These are phyloP conservation scores for Dactylonectria estremocensis DNA, from an alignment of 2,329 filamentous ascomycete genomes.

Conservation along the genomic window DNA sequence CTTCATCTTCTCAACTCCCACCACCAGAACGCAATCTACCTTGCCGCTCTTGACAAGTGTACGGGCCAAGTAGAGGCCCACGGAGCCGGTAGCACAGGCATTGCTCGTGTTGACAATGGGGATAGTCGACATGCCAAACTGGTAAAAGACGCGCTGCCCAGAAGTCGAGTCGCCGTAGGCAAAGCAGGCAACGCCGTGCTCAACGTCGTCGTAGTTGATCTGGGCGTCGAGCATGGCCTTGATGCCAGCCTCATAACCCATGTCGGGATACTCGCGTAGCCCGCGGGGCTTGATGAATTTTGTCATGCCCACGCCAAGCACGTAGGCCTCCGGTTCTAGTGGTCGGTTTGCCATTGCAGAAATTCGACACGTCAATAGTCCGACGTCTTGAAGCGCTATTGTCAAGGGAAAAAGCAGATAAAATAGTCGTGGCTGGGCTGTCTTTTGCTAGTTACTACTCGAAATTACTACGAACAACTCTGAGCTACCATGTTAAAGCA, in stretches of 20 bases:
- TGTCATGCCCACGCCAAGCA: slow-evolving; percentile 98
- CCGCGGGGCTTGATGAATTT: slow-evolving; percentile 98
- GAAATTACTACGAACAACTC: too few relatives aligned
- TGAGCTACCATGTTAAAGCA: too few relatives aligned
- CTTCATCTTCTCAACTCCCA: slow-evolving; percentile 99
- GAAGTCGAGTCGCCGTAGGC: slow-evolving; percentile 96
- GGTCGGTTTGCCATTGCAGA: slow-evolving; percentile 1
- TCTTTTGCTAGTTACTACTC: too few relatives aligned
- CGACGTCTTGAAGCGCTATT: too few relatives aligned
- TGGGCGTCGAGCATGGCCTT: slow-evolving; percentile 91
- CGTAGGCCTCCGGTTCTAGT: slow-evolving; percentile 71
- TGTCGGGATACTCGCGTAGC: slow-evolving; percentile 93
- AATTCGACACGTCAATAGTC: background rate
- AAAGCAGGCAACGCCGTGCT: slow-evolving; percentile 95
- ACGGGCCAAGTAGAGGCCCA: slow-evolving; percentile 86
- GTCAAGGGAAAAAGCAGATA: too few relatives aligned
- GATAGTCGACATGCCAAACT: slow-evolving; percentile 97
- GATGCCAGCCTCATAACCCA: slow-evolving; percentile 92
- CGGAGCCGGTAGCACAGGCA: slow-evolving; percentile 95
- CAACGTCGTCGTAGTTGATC: slow-evolving; percentile 96
- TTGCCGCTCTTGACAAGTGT: slow-evolving; percentile 84
- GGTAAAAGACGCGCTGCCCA: slow-evolving; percentile 97
- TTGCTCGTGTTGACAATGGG: slow-evolving; percentile 99
- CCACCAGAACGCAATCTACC: slow-evolving; percentile 89
- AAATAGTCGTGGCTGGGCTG: too few relatives aligned